Evolutionary conservation across 345 rosid species (phyloP), one percentile per base, ranked within the genome.

Genomic region (Hibiscus syriacus): DNA sequence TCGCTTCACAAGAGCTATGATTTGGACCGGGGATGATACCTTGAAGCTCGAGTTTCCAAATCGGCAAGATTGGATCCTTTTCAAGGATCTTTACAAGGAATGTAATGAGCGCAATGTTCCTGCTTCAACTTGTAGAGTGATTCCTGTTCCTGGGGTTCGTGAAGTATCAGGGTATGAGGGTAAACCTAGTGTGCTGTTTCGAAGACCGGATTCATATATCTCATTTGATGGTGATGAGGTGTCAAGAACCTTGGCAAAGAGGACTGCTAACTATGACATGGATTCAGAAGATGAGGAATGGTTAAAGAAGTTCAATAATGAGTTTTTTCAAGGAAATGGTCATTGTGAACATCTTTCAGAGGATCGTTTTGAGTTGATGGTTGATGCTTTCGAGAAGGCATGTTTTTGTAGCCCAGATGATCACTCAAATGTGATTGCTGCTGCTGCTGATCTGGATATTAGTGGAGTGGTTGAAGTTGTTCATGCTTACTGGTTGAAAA

Each of bases 251-350:
- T 55, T 94, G 82, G 81, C 83, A 8, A 85, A 74, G 73, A 85
- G 74, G 70, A 69, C 73, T 25, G 89, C 93, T 38, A 82, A 67
- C 63, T 91, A 94, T 73, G 99, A 94, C 77, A 82, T 91, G 91
- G 98, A 94, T 71, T 86, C 85, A 54, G 97, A 89, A 78, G 99
- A 94, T 79, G 97, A 87, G 75, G 86, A 79, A 67, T 94, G 99
- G 99, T 80, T 94, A 13, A 75, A 72, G 61, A 83, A 77, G 39
- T 81, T 82, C 63, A 94, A 89, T 70, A n/a, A 5, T 39, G 85
- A 72, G 43, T 48, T 65, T 57, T 72, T 60, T 20, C 39, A 48
- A 7, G 84, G 71, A 67, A 70, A 70, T 74, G 77, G 72, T 30
- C 73, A 32, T 12, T 49, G 23, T 36, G 79, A 79, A 55, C 83